A percentile compares a stretch with the other conserved stretches of the same genome.
These are phyloP conservation scores for Endocalyx cinctus DNA, from an alignment of 2,329 filamentous ascomycete genomes.

Conservation along the genomic window DNA sequence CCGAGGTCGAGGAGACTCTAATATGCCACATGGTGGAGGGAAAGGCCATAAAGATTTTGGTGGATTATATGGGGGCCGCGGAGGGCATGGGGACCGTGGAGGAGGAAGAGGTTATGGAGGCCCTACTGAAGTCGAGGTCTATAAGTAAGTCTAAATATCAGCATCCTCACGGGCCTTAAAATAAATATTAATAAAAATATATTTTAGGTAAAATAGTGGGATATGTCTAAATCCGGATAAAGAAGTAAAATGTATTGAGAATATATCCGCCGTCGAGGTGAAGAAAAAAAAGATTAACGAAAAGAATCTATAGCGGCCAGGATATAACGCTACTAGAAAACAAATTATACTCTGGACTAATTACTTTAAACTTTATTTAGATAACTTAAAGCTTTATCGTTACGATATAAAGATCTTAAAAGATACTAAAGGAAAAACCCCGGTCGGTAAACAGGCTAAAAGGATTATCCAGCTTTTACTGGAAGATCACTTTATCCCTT, in stretches of 20 bases:
- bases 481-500: conserved; percentile 1
- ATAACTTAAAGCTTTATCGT: conserved; percentile 1
- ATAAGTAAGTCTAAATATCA: conserved; percentile 1
- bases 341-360: conserved; percentile 5
- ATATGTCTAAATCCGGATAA: not conserved
- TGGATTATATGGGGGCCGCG: too few relatives aligned
- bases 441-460: conserved; percentile 5
- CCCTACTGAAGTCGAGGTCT: conserved; percentile 1
- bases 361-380: conserved; percentile 2
- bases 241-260: conserved; percentile 3
- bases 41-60: too few relatives aligned
- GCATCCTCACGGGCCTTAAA: not conserved
- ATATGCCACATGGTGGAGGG: too few relatives aligned
- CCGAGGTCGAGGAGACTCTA: too few relatives aligned
- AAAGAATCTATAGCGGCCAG: conserved; percentile 3
- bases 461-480: conserved; percentile 3
- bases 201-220: not conserved
- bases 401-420: not conserved
- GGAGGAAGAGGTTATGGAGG: not conserved
- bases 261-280: conserved; percentile 1
- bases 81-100: not conserved
- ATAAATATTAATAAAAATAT: too few relatives aligned
- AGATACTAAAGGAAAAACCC: not conserved
- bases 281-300: conserved; percentile 1
- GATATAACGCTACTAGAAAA: conserved; percentile 1